A percentile compares a stretch with the other conserved stretches of the same genome.
Evolutionary conservation across 305 asterid genomes (phyloP).

Genomic region (Fraxinus baroniana): DNA sequence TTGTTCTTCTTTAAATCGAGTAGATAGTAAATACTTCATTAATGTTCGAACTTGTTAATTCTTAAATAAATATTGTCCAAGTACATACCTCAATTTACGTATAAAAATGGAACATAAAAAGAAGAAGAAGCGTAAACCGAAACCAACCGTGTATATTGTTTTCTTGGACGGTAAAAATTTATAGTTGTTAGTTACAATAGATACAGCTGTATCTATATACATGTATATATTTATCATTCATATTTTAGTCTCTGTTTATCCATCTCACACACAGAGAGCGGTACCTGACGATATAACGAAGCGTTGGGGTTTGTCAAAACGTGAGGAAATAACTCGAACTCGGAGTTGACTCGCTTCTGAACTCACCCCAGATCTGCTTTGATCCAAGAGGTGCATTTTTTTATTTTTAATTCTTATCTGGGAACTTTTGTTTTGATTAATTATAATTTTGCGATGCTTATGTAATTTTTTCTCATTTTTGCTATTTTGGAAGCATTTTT

Average conservation of each 20-base stretch:
- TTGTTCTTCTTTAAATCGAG: neutral
- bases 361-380: constrained; percentile 30
- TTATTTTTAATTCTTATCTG: neutral
- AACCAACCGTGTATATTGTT: neutral
- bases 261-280: constrained; percentile 14
- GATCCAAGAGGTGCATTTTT: constrained; percentile 24
- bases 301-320: constrained; percentile 31
- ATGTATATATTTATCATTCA: constrained; percentile 5
- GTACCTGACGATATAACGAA: constrained; percentile 21
- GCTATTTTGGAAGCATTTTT: neutral
- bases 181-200: constrained; percentile 19
- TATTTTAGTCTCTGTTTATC: neutral
- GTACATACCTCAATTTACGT: neutral
- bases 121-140: neutral
- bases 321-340: constrained; percentile 14
- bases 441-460: constrained; percentile 23
- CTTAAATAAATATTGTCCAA: neutral
- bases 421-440: neutral
- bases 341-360: constrained; percentile 18
- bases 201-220: constrained; percentile 22
- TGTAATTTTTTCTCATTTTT: constrained; percentile 19
- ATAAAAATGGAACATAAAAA: neutral
- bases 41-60: no score
- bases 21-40: neutral
- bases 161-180: constrained; percentile 22